Conservation (phyloP, 305 asterid genomes). For the Withania somnifera region DNA sequence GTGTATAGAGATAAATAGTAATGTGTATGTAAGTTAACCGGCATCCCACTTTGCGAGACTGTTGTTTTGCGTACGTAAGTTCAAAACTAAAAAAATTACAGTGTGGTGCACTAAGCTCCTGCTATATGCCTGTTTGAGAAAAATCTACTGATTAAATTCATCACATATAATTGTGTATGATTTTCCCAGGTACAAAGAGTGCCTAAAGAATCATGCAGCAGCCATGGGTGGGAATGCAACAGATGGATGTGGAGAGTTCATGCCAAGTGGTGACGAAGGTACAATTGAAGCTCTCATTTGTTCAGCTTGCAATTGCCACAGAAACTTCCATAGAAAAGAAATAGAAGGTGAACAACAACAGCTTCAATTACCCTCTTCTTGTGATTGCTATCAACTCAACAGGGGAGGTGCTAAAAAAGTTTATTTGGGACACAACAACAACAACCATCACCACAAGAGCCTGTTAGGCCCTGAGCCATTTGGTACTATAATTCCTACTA, state of each 20-base stretch:
- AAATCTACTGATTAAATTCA: no score
- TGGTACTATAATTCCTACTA: conserved; percentile 18
- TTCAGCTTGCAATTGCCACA: conserved; percentile 67
- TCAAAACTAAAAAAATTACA: no score
- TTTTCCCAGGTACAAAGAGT: conserved; percentile 32
- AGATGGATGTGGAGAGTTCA: conserved; percentile 69
- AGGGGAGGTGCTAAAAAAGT: conserved; percentile 19
- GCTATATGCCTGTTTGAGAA: no score
- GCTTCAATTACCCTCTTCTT: not conserved
- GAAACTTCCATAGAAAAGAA: conserved; percentile 65
- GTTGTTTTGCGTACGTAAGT: no score
- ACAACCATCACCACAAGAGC: conserved; percentile 2
- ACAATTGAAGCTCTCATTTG: conserved; percentile 49
- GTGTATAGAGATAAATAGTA: not conserved
- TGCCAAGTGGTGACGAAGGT: conserved; percentile 56
- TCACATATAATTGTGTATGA: not conserved
- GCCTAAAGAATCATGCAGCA: conserved; percentile 77
- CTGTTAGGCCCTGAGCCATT: conserved; percentile 9
- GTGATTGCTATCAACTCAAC: conserved; percentile 4
- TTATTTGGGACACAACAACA: conserved; percentile 8
- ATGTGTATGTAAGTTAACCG: not conserved
- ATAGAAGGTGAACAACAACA: conserved; percentile 24
- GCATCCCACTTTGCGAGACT: no score
- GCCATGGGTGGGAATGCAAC: conserved; percentile 60
- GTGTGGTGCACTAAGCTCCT: no score